Evolutionary conservation across 2,329 filamentous ascomycete species (phyloP).

Genomic region (Calonectria crousiana): DNA sequence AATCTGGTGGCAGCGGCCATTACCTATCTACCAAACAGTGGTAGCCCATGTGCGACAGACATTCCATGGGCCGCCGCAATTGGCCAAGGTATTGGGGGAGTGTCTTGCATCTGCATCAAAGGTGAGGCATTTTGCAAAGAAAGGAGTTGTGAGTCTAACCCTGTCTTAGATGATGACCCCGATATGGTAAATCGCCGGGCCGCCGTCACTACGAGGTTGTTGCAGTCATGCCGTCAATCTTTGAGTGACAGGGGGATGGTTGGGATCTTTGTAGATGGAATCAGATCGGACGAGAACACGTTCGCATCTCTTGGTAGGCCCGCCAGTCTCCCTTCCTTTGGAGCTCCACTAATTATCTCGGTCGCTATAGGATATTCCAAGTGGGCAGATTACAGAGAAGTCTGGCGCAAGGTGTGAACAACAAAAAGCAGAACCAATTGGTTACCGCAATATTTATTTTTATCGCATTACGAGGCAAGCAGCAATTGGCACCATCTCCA

Average conservation of each 20-base stretch:
- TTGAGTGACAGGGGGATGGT: slow-evolving; percentile 64
- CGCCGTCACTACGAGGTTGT: slow-evolving; percentile 63
- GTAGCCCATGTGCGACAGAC: slow-evolving; percentile 61
- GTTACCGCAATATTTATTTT: background rate
- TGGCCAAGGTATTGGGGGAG: slow-evolving; percentile 65
- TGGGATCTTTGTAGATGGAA: slow-evolving; percentile 67
- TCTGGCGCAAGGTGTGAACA: slow-evolving; percentile 60
- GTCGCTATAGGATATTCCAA: slow-evolving; percentile 63
- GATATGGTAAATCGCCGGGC: slow-evolving; percentile 59
- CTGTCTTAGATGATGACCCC: slow-evolving; percentile 56
- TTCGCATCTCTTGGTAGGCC: slow-evolving; percentile 65
- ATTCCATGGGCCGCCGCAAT: slow-evolving; percentile 68
- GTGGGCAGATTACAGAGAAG: slow-evolving; percentile 69
- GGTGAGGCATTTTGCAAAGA: slow-evolving; percentile 54
- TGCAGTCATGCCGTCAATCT: slow-evolving; percentile 64
- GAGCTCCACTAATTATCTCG: slow-evolving; percentile 24
- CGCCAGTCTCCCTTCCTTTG: background rate
- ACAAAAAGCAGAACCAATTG: slow-evolving; percentile 13
- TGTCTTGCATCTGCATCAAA: slow-evolving; percentile 71
- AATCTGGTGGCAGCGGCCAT: slow-evolving; percentile 66
- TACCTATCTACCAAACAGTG: slow-evolving; percentile 63
- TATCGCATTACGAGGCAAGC: slow-evolving; percentile 9
- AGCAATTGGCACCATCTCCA: background rate
- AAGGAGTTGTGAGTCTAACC: slow-evolving; percentile 22
- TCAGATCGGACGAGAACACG: slow-evolving; percentile 63